Percentiles rank a stretch among this genome's conserved stretches.
Conservation (phyloP, 1,284 basidiomycete genomes). For the Gastroboletus turbinatus region DNA sequence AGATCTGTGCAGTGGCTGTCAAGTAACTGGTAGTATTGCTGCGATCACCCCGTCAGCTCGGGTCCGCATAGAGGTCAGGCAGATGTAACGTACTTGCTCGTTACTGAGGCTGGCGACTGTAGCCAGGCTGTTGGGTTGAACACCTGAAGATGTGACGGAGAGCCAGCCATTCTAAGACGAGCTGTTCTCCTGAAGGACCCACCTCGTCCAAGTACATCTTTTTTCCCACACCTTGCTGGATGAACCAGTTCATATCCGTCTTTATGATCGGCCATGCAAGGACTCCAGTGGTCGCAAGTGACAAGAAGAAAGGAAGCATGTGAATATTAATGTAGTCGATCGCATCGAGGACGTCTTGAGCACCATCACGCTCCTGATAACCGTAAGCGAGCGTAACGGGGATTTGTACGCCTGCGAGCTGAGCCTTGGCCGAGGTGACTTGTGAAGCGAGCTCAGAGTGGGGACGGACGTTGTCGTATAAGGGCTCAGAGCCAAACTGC, state of each 20-base stretch:
- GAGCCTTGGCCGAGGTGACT: slow-evolving; percentile 49
- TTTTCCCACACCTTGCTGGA: slow-evolving; percentile 56
- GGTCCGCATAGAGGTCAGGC: background rate
- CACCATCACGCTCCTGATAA: slow-evolving; percentile 51
- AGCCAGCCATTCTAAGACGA: slow-evolving; percentile 68
- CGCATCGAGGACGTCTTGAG: slow-evolving; percentile 58
- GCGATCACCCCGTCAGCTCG: slow-evolving; percentile 19
- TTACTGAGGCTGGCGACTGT: slow-evolving; percentile 59
- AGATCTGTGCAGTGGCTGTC: slow-evolving; percentile 61
- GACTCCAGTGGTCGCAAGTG: slow-evolving; percentile 39
- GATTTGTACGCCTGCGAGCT: slow-evolving; percentile 54
- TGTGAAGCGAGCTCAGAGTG: slow-evolving; percentile 54
- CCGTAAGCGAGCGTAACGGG: slow-evolving; percentile 61
- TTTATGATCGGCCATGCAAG: slow-evolving; percentile 60
- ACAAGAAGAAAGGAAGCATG: slow-evolving; percentile 73
- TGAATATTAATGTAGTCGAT: slow-evolving; percentile 70
- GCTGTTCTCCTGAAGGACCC: slow-evolving; percentile 6
- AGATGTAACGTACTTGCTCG: slow-evolving; percentile 45
- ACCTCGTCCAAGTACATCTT: slow-evolving; percentile 74
- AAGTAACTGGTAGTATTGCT: slow-evolving; percentile 58
- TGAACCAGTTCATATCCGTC: slow-evolving; percentile 62
- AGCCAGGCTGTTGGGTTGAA: slow-evolving; percentile 52
- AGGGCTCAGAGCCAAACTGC: slow-evolving; percentile 75
- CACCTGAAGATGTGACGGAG: slow-evolving; percentile 54
- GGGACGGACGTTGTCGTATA: slow-evolving; percentile 62